phyloP scores from a whole-genome alignment of 805 yeast genomes.

The Wickerhamomyces xylosicus region DNA sequence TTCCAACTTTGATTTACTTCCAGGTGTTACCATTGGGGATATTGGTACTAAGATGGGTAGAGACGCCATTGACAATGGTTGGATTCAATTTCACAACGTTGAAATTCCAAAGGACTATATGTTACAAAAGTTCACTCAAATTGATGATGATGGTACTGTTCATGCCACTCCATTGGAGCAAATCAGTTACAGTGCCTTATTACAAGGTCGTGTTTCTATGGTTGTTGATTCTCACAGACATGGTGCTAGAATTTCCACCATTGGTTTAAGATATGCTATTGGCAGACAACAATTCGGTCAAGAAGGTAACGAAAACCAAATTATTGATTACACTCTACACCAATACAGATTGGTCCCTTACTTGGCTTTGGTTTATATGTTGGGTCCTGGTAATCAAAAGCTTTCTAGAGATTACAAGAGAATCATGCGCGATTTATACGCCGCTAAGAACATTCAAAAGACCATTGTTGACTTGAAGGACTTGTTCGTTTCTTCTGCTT shows the following conservation, averaged over 20 bases:
- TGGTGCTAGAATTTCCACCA: slow-evolving; percentile 69
- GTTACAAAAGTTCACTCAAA: slow-evolving; percentile 72
- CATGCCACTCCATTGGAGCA: slow-evolving; percentile 74
- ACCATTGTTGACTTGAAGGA: slow-evolving; percentile 61
- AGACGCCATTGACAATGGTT: slow-evolving; percentile 92
- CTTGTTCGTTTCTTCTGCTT: slow-evolving; percentile 75
- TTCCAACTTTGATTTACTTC: slow-evolving; percentile 54
- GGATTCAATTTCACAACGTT: slow-evolving; percentile 86
- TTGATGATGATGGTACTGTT: slow-evolving; percentile 61
- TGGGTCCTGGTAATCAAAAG: slow-evolving; percentile 60
- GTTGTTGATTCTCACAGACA: slow-evolving; percentile 76
- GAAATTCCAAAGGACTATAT: slow-evolving; percentile 75
- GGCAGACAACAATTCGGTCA: slow-evolving; percentile 50
- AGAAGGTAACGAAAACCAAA: slow-evolving; percentile 50
- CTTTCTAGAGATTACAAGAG: slow-evolving; percentile 40
- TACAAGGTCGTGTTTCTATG: slow-evolving; percentile 88
- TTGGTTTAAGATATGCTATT: slow-evolving; percentile 75
- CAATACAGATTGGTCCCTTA: slow-evolving; percentile 84
- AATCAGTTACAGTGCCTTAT: slow-evolving; percentile 76
- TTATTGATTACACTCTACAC: slow-evolving; percentile 81
- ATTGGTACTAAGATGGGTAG: slow-evolving; percentile 95
- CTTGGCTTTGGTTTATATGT: slow-evolving; percentile 67
- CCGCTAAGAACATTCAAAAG: slow-evolving; percentile 31
- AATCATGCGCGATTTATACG: slow-evolving; percentile 44
- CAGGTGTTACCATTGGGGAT: slow-evolving; percentile 83